phyloP scores from a whole-genome alignment of 345 rosid genomes.

The Zanthoxylum bungeanum region DNA sequence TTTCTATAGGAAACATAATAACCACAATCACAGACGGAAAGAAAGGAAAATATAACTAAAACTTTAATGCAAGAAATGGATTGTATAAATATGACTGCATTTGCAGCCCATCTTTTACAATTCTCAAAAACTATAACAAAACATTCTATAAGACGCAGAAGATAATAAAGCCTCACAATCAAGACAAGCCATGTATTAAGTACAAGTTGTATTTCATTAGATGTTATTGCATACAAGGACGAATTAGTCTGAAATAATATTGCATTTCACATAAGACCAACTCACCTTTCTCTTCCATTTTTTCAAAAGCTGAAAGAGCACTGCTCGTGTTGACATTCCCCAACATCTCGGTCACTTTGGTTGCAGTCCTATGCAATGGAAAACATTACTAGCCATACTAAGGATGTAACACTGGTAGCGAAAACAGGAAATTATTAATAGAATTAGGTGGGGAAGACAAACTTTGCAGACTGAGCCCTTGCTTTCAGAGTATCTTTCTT shows the following conservation, averaged over 20 bases:
- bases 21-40: not conserved
- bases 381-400: conserved; percentile 6
- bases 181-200: not conserved
- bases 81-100: not conserved
- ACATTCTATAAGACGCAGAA: not conserved
- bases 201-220: not conserved
- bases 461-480: conserved; percentile 87
- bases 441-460: conserved; percentile 26
- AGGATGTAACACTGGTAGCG: conserved; percentile 1
- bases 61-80: not conserved
- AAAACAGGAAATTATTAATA: not conserved
- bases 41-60: not conserved
- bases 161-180: not conserved
- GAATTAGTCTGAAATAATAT: not conserved
- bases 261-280: not conserved
- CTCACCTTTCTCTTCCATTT: conserved; percentile 89
- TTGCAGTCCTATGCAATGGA: conserved; percentile 53
- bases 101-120: not conserved
- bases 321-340: conserved; percentile 74
- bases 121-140: not conserved
- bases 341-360: conserved; percentile 77
- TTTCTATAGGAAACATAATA: too few relatives aligned
- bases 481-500: conserved; percentile 97
- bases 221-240: not conserved
- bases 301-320: conserved; percentile 75